A percentile compares a stretch with the other conserved stretches of the same genome.
Conservation (phyloP, 2,329 filamentous ascomycete genomes). For the Salinomyces thailandicus region DNA sequence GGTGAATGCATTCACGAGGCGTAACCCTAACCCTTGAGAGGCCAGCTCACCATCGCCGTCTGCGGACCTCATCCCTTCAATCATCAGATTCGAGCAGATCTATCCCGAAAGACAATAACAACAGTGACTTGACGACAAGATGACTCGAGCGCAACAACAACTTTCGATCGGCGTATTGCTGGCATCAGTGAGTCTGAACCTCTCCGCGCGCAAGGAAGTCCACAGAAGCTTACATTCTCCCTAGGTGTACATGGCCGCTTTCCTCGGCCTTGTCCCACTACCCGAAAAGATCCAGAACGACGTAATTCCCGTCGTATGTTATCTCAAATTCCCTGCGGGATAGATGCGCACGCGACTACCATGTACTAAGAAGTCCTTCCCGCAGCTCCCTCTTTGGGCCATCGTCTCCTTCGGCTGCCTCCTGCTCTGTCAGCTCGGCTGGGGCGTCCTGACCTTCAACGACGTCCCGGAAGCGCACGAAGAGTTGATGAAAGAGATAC, state of each 20-base stretch:
- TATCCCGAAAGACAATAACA: not conserved
- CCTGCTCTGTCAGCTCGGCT: slow-evolving; percentile 82
- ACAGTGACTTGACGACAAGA: not conserved
- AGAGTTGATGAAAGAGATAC: slow-evolving; percentile 79
- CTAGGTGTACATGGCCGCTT: slow-evolving; percentile 81
- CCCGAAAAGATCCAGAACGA: slow-evolving; percentile 68
- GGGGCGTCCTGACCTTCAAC: slow-evolving; percentile 91
- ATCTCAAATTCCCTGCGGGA: not conserved
- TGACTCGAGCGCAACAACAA: not conserved
- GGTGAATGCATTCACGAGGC: too few species aligned
- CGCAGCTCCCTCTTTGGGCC: slow-evolving; percentile 85
- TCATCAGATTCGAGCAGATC: too few species aligned
- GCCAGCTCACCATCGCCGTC: too few species aligned
- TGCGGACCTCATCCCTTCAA: too few species aligned
- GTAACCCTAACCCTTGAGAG: too few species aligned
- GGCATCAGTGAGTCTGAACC: not conserved
- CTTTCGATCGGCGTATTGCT: not conserved
- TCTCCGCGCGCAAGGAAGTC: too few species aligned
- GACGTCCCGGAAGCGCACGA: slow-evolving; percentile 84
- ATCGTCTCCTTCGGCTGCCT: slow-evolving; percentile 85
- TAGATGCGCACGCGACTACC: not conserved
- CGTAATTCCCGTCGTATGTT: slow-evolving; percentile 76
- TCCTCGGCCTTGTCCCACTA: slow-evolving; percentile 72
- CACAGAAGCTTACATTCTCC: too few species aligned
- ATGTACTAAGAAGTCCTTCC: not conserved